Conservation (phyloP, 1,284 basidiomycete species). For the Ceratobasidium sp. region DNA sequence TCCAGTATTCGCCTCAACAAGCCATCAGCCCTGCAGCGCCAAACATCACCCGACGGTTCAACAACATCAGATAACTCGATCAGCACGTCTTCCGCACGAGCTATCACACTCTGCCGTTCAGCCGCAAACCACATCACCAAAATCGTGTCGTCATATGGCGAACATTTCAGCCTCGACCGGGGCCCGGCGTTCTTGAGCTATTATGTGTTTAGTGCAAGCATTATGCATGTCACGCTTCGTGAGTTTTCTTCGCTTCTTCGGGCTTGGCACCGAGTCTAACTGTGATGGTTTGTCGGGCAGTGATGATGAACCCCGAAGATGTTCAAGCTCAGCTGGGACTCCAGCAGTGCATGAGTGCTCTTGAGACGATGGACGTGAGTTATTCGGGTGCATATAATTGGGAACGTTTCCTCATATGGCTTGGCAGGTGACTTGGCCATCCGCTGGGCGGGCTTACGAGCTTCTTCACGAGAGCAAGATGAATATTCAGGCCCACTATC, state of each 20-base stretch:
- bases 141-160: constrained; percentile 71
- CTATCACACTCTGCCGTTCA: constrained; percentile 77
- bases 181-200: constrained; percentile 83
- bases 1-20: constrained; percentile 32
- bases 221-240: constrained; percentile 82
- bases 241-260: constrained; percentile 50
- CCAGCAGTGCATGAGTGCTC: constrained; percentile 54
- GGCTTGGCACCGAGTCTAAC: background rate
- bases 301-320: constrained; percentile 44
- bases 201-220: constrained; percentile 84
- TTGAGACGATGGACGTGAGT: constrained; percentile 56
- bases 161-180: constrained; percentile 73
- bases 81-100: constrained; percentile 61
- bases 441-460: constrained; percentile 53
- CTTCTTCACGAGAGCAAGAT: constrained; percentile 50
- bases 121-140: constrained; percentile 84
- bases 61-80: constrained; percentile 26
- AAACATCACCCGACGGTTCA: constrained; percentile 17
- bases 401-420: background rate
- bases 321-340: constrained; percentile 51
- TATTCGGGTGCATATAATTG: background rate
- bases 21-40: background rate
- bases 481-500: constrained; percentile 41
- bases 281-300: background rate
- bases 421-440: constrained; percentile 53